Evolutionary conservation across 345 rosid genomes (phyloP).

Genomic region (Cochlearia excelsa): DNA sequence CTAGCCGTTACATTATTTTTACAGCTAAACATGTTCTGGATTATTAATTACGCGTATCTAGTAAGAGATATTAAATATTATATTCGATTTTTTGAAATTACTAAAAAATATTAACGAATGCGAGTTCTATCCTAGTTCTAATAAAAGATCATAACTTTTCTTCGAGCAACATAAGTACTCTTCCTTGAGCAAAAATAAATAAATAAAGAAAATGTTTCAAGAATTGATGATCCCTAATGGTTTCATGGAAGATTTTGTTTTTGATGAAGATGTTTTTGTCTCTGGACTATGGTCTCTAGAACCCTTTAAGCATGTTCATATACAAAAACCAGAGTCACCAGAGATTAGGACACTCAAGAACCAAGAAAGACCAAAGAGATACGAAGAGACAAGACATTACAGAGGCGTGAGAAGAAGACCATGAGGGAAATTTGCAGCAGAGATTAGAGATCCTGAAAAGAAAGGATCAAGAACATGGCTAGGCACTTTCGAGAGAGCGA

Average conservation of each 20-base stretch:
- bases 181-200: constrained; percentile 38
- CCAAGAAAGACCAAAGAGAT: constrained; percentile 1
- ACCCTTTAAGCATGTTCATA: constrained; percentile 31
- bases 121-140: too few relatives aligned
- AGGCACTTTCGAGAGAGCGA: constrained; percentile 68
- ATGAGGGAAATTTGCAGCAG: constrained; percentile 54
- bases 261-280: constrained; percentile 26
- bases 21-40: too few relatives aligned
- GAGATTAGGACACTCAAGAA: constrained; percentile 29
- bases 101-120: too few relatives aligned
- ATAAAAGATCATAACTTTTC: constrained; percentile 9
- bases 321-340: constrained; percentile 38
- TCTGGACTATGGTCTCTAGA: constrained; percentile 40
- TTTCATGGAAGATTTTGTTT: constrained; percentile 37
- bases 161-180: not conserved
- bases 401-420: constrained; percentile 68
- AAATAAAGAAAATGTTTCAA: constrained; percentile 47
- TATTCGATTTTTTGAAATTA: too few relatives aligned
- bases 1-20: constrained; percentile 28
- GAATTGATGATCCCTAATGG: constrained; percentile 51
- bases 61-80: too few relatives aligned
- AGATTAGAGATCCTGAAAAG: constrained; percentile 77
- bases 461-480: constrained; percentile 89
- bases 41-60: too few relatives aligned
- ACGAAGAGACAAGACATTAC: constrained; percentile 50